Base-by-base conservation (phyloP, 225 moss, liverwort and hornwort genomes). In the Physcomitrium patens region DNA sequence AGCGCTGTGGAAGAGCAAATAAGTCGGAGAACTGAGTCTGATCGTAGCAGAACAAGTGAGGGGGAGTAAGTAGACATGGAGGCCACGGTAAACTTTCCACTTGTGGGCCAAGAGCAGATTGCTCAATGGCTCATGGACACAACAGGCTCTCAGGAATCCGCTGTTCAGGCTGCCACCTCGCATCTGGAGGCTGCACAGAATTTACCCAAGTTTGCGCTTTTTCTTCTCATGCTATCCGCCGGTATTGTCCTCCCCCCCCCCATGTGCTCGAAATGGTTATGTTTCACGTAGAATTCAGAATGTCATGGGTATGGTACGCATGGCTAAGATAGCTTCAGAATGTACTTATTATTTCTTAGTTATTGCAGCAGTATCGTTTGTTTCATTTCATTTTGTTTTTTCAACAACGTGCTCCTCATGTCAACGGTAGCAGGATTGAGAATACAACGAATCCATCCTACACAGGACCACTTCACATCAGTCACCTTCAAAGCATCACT, bases 121-220 rank as follows among this genome's bases (percentile, higher is more conserved):
- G 96, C 96, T 20, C 89, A 86, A 72, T 96, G 96, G 96, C 86
- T 96, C 20, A 84, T 89, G 89, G 93, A 96, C 60, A 96, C 93
- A 41, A 89, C 93, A 60, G 92, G 91, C 63, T 59, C 77, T 59
- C 82, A 96, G 76, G 93, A 96, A 83, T 82, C 87, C 24, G 81
- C 85, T 63, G 96, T 96, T 8, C 91, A 89, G 75, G 83, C 87
- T 60, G 96, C 96, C 68, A 86, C 96, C 47, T 81, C 80, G 79
- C 90, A 89, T 42, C 75, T 96, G 57, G 90, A 96, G 65, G 87
- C 90, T 53, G 63, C 93, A 0, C 91, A 89, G 77, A 84, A 84
- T 66, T 79, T 85, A 23, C 92, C 96, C 14, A 96, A 93, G 72
- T 96, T 96, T 72, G 80, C 89, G 52, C 79, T 90, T 27, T 92